Evolutionary conservation across 495 filamentous ascomycete species (phyloP).

Genomic region (Tetracladium marchalianum): DNA sequence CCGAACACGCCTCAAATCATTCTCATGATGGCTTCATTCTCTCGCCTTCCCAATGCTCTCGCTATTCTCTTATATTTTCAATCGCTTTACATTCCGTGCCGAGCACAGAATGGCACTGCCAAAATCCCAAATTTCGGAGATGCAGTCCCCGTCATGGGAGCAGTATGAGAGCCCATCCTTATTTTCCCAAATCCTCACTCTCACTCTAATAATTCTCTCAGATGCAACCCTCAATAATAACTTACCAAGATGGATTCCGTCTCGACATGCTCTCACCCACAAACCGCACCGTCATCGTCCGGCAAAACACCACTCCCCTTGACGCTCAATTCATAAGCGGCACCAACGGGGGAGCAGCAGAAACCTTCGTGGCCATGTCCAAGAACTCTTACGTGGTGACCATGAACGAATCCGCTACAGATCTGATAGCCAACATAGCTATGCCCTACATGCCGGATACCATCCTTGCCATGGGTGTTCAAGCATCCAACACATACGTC

Average conservation of each 20-base stretch:
- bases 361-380: background rate
- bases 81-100: background rate
- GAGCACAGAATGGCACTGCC: constrained; percentile 7
- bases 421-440: background rate
- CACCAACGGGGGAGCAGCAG: background rate
- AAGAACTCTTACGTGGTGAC: background rate
- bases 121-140: background rate
- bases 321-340: background rate
- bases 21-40: constrained; percentile 8
- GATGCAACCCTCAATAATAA: background rate
- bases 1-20: too few species aligned
- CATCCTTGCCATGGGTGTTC: background rate
- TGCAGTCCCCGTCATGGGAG: background rate
- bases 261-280: background rate
- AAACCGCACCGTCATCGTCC: background rate
- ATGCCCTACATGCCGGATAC: background rate
- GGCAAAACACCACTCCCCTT: background rate
- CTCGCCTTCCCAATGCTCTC: constrained; percentile 5
- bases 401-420: background rate
- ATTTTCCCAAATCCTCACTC: background rate
- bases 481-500: background rate
- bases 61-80: constrained; percentile 1
- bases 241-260: background rate
- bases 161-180: background rate
- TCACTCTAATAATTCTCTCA: background rate